Evolutionary conservation across 208 protist species (phyloP), one percentile per base, ranked within the genome.

Genomic region (Acanthamoeba triangularis): DNA sequence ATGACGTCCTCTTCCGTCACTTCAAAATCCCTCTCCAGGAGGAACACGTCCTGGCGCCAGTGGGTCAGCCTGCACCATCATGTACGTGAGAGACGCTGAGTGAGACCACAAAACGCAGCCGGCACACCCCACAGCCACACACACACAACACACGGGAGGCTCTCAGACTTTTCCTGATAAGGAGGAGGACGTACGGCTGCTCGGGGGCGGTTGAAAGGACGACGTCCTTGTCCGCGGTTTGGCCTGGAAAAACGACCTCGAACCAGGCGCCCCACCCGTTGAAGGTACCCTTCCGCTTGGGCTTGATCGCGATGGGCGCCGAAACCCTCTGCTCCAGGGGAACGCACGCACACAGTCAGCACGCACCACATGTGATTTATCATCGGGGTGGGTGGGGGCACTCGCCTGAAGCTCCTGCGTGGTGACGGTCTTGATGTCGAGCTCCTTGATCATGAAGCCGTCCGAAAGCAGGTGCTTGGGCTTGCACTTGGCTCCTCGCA

Each of bases 21-120:
- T 23, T 65, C 56, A 44, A 91, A 74, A 49, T 65, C 61, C 30
- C 63, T 11, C 61, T 91, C 84, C 14, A 65, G 84, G 20, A 91
- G 63, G 84, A 91, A 91, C 20, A 91, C 49, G 84, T 91, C 84
- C 56, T 91, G 84, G 3, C 63, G 56, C 84, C 84, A 91, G 41
- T 91, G 84, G 5, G 84, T 91, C 84, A 91, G 54, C 37, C 84
- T 91, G 33, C 23, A 49, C 35, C 18, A 25, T 11, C 41, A 47
- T 25, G 72, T 61, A 23, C 54, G 54, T 6, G 5, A 61, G 54
- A 13, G 20, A 61, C 54, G 54, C 16, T 5, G 2, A 67, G 61
- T n/a, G 61, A 67, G 28, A 7, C 5, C 61, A 13, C 49, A 54
- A 5, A 54, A 13, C 49, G 13, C 52, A 2, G 52, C 5, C 11